Base-by-base conservation (phyloP, 768 basidiomycete species). In the Xerocomus brunneocitrinus region DNA sequence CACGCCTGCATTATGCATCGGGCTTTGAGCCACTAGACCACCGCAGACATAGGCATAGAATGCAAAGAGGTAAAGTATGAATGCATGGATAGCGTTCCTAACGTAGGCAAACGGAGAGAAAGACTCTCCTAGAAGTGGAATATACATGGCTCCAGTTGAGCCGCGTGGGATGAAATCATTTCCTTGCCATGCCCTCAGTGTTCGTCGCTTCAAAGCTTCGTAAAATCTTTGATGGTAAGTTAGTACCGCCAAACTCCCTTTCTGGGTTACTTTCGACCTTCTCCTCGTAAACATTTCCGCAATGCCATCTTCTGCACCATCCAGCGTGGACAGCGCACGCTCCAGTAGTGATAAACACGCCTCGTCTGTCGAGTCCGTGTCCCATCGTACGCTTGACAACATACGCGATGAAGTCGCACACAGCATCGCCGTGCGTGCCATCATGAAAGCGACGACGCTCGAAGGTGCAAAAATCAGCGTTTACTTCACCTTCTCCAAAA, bases 381-480 rank as follows among this genome's bases (percentile, higher is more conserved):
- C 58, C 6, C 58, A 47, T 3, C 77, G 80, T 16, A 84, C 82
- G 0, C 66, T 87, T n/a, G 80, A 79, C 41, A 79, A 79, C 54
- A 75, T 87, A 9, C 78, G 82, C 16, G 73, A 78, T 25, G 81
- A 85, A 58, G 83, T 84, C 14, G 79, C 84, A 0, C 68, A 75
- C 39, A 75, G 79, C 55, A 73, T 86, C 47, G 84, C 83, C 4
- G 65, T 83, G 9, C 76, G 78, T 25, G 73, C 79, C 2, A 72
- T 83, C 54, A 78, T 71, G 34, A 77, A 78, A 53, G 74, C 80
- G 2, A 73, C 78, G 59, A 59, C 58, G 1, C 56, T 79, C 30
- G 81, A 87, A 57, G 80, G 76, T 41, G 77, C 80, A 13, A 76
- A 78, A 48, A 73, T 85, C 47, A 82, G 83, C 36, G 83, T 90